A percentile compares a stretch with the other conserved stretches of the same genome.
phyloP scores from a whole-genome alignment of 108 stramenopile species.

The Conticribra weissflogii region DNA sequence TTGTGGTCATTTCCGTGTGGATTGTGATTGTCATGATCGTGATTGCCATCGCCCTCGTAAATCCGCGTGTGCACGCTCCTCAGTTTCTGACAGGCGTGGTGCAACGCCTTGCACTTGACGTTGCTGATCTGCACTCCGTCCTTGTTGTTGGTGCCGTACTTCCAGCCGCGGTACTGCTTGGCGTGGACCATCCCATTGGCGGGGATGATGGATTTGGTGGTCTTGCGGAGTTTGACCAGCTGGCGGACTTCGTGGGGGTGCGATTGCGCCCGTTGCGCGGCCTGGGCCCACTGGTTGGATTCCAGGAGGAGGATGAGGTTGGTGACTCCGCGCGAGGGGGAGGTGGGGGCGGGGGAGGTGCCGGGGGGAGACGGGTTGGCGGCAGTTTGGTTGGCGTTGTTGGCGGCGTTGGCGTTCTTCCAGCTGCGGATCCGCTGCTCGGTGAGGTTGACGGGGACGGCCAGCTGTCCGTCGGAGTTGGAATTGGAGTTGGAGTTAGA shows the following conservation, averaged over 20 bases:
- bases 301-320: conserved; percentile 51
- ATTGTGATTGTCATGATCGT: conserved; percentile 8
- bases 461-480: conserved; percentile 6
- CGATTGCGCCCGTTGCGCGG: conserved; percentile 32
- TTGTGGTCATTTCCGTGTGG: no score
- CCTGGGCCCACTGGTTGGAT: conserved; percentile 34
- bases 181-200: not conserved
- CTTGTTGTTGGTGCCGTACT: not conserved
- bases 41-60: no score
- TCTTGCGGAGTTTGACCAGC: conserved; percentile 48
- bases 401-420: conserved; percentile 20
- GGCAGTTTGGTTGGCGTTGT: conserved; percentile 12
- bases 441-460: conserved; percentile 26
- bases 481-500: not conserved
- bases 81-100: conserved; percentile 88
- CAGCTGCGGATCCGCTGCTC: conserved; percentile 35
- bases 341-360: conserved; percentile 1
- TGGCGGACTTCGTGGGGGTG: conserved; percentile 48
- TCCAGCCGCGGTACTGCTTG: conserved; percentile 2
- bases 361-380: conserved; percentile 3
- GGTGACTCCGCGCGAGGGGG: conserved; percentile 21
- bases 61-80: conserved; percentile 58
- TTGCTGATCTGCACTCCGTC: conserved; percentile 53
- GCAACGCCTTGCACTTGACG: conserved; percentile 82
- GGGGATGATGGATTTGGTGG: conserved; percentile 17